phyloP scores from a whole-genome alignment of 257 asterid species.

The Plantago major region DNA sequence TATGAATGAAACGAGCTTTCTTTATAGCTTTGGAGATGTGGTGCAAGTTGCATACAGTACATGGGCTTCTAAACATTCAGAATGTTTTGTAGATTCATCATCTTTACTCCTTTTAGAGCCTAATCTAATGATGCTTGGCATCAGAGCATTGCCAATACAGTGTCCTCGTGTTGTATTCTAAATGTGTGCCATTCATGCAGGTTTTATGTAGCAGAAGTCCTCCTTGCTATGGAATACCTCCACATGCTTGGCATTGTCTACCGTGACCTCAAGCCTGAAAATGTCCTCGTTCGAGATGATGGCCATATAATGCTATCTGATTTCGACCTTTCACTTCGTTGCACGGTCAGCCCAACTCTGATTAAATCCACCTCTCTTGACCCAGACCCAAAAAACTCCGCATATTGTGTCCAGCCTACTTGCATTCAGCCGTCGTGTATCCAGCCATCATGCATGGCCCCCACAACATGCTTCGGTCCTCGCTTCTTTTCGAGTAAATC shows the following conservation, averaged over 20 bases:
- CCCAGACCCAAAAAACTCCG: constrained; percentile 34
- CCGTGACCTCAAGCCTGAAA: constrained; percentile 70
- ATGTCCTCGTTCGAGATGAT: constrained; percentile 66
- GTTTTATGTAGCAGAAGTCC: constrained; percentile 70
- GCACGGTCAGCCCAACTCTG: constrained; percentile 71
- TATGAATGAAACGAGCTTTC: too few relatives aligned
- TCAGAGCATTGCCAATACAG: too few relatives aligned
- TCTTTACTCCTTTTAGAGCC: too few relatives aligned
- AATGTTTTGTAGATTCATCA: too few relatives aligned
- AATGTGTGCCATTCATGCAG: constrained; percentile 27
- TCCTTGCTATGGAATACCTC: constrained; percentile 60
- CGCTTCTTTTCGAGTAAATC: constrained; percentile 57
- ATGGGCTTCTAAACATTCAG: too few relatives aligned
- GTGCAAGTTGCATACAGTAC: too few relatives aligned
- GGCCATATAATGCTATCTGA: constrained; percentile 71
- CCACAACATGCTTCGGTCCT: constrained; percentile 62
- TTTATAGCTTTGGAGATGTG: too few relatives aligned
- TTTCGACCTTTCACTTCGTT: constrained; percentile 65
- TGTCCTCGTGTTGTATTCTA: not conserved
- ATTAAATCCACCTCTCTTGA: constrained; percentile 50
- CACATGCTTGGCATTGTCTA: constrained; percentile 75
- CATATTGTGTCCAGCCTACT: constrained; percentile 51
- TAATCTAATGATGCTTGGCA: too few relatives aligned
- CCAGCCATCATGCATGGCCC: constrained; percentile 52
- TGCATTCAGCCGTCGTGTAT: constrained; percentile 51